A percentile compares a stretch with the other conserved stretches of the same genome.
Conservation (phyloP, 2,329 filamentous ascomycete genomes). For the Ceratocystis ficicola region DNA sequence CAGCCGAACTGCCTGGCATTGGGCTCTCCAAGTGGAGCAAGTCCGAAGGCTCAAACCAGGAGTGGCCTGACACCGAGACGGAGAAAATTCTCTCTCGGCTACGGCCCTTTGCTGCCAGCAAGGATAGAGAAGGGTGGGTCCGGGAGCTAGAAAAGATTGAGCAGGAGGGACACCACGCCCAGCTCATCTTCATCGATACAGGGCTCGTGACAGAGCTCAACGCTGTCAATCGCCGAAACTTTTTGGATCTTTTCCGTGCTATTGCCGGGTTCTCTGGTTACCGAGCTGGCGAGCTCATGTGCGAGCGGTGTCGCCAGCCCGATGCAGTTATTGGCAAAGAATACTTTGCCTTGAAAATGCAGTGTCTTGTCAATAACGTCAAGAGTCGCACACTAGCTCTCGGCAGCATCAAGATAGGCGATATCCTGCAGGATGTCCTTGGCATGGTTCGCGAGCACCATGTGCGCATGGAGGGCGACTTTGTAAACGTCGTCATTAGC, state of each 20-base stretch:
- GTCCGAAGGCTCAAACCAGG: constrained; percentile 30
- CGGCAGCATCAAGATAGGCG: constrained; percentile 90
- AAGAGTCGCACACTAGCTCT: constrained; percentile 85
- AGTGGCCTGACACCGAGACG: constrained; percentile 60
- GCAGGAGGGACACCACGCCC: constrained; percentile 76
- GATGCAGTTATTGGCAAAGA: constrained; percentile 80
- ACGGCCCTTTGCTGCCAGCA: constrained; percentile 52
- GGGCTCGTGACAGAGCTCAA: constrained; percentile 92
- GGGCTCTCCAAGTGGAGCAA: constrained; percentile 30
- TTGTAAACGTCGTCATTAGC: constrained; percentile 94
- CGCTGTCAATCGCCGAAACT: constrained; percentile 72
- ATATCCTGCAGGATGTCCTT: constrained; percentile 82
- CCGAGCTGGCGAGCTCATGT: constrained; percentile 89
- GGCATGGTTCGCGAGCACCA: constrained; percentile 87
- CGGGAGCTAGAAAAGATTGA: constrained; percentile 65
- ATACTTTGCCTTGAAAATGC: constrained; percentile 90
- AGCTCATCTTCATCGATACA: constrained; percentile 95
- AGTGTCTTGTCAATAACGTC: constrained; percentile 82
- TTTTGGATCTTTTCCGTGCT: constrained; percentile 88
- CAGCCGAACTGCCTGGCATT: constrained; percentile 60
- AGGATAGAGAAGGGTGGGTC: constrained; percentile 58
- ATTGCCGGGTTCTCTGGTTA: constrained; percentile 96
- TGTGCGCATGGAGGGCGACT: constrained; percentile 89
- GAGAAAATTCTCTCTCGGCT: constrained; percentile 74
- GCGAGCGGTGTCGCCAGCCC: constrained; percentile 84